These are phyloP conservation scores for Candida qinlingensis DNA, from an alignment of 805 yeast species.

Conservation along the genomic window DNA sequence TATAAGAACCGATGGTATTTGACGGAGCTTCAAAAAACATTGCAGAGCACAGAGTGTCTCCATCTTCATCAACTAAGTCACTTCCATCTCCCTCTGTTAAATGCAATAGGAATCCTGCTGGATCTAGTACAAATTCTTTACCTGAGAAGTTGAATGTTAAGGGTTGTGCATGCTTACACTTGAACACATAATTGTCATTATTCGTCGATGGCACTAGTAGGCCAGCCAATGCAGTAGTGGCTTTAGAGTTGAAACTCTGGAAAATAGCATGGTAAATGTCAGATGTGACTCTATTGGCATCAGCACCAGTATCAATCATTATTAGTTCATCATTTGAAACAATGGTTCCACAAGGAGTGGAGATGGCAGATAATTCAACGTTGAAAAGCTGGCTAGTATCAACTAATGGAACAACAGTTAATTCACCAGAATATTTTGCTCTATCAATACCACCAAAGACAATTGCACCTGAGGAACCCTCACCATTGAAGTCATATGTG, in stretches of 20 bases:
- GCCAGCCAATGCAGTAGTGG: conserved; percentile 21
- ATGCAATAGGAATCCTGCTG: conserved; percentile 9
- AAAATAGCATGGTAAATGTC: conserved; percentile 11
- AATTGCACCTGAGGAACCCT: conserved; percentile 10
- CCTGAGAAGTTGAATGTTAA: conserved; percentile 16
- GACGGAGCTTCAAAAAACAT: conserved; percentile 2
- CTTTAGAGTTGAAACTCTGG: conserved; percentile 14
- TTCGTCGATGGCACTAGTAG: conserved; percentile 17
- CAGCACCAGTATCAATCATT: conserved; percentile 18
- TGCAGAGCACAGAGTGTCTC: conserved; percentile 15
- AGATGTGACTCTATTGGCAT: conserved; percentile 6
- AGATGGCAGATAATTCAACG: conserved; percentile 10
- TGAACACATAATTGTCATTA: conserved; percentile 31
- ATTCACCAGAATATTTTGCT: conserved; percentile 11
- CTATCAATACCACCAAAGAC: conserved; percentile 22
- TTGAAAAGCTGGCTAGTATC: not conserved
- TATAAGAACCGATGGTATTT: conserved; percentile 12
- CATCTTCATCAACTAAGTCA: conserved; percentile 7
- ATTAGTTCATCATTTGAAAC: conserved; percentile 1
- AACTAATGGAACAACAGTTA: conserved; percentile 11
- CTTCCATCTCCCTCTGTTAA: conserved; percentile 8
- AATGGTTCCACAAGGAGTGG: conserved; percentile 12
- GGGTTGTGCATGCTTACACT: conserved; percentile 15
- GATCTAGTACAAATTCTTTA: conserved; percentile 8
- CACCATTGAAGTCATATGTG: conserved; percentile 3